A percentile compares a stretch with the other conserved stretches of the same genome.
phyloP scores from a whole-genome alignment of 306 rosid species.

The Potentilla sterilis region DNA sequence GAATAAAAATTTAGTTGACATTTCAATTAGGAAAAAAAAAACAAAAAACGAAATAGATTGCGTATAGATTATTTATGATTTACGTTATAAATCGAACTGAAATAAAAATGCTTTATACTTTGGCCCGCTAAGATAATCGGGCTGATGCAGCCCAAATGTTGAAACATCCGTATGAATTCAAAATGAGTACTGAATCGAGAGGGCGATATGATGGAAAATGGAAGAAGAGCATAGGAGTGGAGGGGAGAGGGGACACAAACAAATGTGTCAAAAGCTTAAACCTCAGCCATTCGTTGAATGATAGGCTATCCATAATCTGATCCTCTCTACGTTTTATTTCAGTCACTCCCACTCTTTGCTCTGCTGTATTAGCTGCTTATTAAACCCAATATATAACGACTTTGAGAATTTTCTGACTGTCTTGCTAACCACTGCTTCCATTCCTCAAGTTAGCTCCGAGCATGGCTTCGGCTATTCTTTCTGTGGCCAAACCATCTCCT shows the following conservation, averaged over 20 bases:
- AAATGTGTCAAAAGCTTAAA: slow-evolving; percentile 28
- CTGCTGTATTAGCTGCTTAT: slow-evolving; percentile 5
- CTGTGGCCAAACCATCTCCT: slow-evolving; percentile 84
- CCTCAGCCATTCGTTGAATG: slow-evolving; percentile 58
- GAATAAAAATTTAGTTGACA: too few relatives aligned
- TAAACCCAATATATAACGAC: slow-evolving; percentile 13
- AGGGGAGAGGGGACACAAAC: slow-evolving; percentile 11
- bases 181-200: background rate
- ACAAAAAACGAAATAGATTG: too few relatives aligned
- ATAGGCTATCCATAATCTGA: slow-evolving; percentile 77
- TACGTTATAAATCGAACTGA: too few relatives aligned
- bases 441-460: background rate
- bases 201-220: slow-evolving; percentile 22
- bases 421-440: slow-evolving; percentile 16
- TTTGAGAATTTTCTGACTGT: slow-evolving; percentile 12
- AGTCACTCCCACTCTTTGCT: slow-evolving; percentile 38
- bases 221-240: slow-evolving; percentile 18
- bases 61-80: too few relatives aligned
- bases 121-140: background rate
- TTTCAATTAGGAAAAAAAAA: too few relatives aligned
- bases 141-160: background rate
- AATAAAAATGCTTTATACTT: background rate
- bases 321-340: slow-evolving; percentile 49
- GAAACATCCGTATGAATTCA: background rate
- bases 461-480: slow-evolving; percentile 96